Evolutionary conservation across 495 filamentous ascomycete genomes (phyloP).

Genomic region (Trypethelium eluteriae): DNA sequence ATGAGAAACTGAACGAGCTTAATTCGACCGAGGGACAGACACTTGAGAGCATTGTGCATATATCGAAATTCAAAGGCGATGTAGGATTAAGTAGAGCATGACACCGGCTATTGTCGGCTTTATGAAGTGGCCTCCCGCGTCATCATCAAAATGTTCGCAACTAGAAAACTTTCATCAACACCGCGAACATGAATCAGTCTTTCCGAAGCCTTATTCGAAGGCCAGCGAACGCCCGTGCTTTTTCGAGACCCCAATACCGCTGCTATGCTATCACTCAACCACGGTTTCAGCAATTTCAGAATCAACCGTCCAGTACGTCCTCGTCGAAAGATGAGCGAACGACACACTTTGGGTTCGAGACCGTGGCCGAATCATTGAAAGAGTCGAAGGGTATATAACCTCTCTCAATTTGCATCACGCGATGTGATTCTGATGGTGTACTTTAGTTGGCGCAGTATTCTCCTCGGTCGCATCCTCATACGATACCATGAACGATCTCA

Average conservation of each 20-base stretch:
- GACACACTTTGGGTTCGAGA: slow-evolving; percentile 93
- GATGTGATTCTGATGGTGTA: not conserved
- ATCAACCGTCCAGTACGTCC: slow-evolving; percentile 24
- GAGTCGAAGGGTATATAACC: slow-evolving; percentile 53
- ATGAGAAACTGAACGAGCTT: not conserved
- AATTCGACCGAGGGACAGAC: not conserved
- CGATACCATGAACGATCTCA: slow-evolving; percentile 97
- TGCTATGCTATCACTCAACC: slow-evolving; percentile 49
- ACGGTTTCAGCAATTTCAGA: slow-evolving; percentile 38
- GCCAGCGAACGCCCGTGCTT: not conserved
- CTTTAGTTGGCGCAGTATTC: slow-evolving; percentile 76
- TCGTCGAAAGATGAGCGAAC: slow-evolving; percentile 45
- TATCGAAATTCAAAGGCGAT: not conserved
- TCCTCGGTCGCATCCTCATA: slow-evolving; percentile 87
- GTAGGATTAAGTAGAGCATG: not conserved
- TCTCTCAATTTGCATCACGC: not conserved
- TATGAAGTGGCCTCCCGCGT: not conserved
- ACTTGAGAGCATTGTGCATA: not conserved
- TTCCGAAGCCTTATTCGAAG: not conserved
- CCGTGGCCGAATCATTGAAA: slow-evolving; percentile 76
- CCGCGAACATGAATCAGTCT: not conserved
- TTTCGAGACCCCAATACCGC: not conserved
- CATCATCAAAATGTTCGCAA: not conserved
- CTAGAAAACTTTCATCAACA: not conserved
- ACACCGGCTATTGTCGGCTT: slow-evolving; percentile 2